A percentile compares a stretch with the other conserved stretches of the same genome.
Conservation (phyloP, 495 filamentous ascomycete species). For the Staphylotrichum tortipilum region DNA sequence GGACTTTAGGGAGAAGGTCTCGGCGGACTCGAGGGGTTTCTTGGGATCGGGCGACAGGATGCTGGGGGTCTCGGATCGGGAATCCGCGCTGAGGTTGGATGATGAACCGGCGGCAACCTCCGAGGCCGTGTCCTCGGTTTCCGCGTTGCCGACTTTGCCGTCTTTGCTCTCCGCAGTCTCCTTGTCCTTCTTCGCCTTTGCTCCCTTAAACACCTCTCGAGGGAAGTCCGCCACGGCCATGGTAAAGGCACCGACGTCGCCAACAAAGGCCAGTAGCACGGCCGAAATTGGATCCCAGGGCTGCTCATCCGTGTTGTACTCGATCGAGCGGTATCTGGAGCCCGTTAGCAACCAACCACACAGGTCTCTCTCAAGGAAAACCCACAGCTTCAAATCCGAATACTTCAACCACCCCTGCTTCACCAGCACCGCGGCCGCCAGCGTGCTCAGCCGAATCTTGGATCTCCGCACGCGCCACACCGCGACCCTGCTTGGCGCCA, state of each 20-base stretch:
- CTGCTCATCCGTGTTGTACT: slow-evolving; percentile 65
- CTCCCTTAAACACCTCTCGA: slow-evolving; percentile 50
- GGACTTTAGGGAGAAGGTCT: background rate
- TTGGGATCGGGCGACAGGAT: background rate
- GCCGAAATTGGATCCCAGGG: slow-evolving; percentile 67
- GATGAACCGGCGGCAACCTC: background rate
- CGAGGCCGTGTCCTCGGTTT: background rate
- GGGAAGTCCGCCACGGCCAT: slow-evolving; percentile 82
- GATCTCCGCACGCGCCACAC: slow-evolving; percentile 63
- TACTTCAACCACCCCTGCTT: slow-evolving; percentile 54
- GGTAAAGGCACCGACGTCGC: slow-evolving; percentile 63
- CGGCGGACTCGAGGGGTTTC: background rate
- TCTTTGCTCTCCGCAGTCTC: slow-evolving; percentile 4
- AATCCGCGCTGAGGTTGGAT: background rate
- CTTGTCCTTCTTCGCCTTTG: slow-evolving; percentile 21
- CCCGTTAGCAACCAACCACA: slow-evolving; percentile 21
- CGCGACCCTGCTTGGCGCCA: slow-evolving; percentile 57
- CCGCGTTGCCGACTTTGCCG: background rate
- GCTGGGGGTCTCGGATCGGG: background rate
- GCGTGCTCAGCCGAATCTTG: slow-evolving; percentile 53
- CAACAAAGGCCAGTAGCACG: slow-evolving; percentile 62
- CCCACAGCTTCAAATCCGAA: slow-evolving; percentile 57
- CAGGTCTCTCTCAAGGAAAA: too few relatives aligned
- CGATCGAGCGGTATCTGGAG: slow-evolving; percentile 52
- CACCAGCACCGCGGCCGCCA: slow-evolving; percentile 58